Evolutionary conservation across 345 rosid genomes (phyloP).

Genomic region (Adansonia digitata): DNA sequence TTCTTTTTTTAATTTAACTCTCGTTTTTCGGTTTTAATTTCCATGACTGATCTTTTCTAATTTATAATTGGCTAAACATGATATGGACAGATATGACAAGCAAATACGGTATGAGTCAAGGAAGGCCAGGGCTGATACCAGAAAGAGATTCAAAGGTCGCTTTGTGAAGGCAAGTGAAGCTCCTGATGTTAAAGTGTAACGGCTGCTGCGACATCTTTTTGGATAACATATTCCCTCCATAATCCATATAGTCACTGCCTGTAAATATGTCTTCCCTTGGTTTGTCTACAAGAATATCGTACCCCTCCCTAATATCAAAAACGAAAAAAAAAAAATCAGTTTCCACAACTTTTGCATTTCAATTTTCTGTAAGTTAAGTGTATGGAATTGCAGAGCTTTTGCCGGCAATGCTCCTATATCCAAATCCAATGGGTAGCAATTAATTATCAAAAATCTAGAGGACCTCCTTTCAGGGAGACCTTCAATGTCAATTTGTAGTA

Average conservation of each 20-base stretch:
- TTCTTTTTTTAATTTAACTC: too few species aligned
- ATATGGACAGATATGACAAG: constrained; percentile 63
- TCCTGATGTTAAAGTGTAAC: constrained; percentile 16
- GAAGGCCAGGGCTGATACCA: constrained; percentile 90
- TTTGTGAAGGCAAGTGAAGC: constrained; percentile 75
- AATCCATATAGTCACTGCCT: neutral
- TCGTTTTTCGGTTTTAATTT: neutral
- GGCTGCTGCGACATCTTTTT: neutral
- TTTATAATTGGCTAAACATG: neutral
- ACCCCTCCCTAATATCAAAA: neutral
- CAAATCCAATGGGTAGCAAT: neutral
- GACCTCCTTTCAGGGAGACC: neutral
- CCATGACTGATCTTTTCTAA: neutral
- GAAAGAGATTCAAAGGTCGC: constrained; percentile 86
- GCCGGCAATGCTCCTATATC: neutral
- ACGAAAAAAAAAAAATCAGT: neutral
- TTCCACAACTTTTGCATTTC: neutral
- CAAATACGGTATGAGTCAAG: constrained; percentile 90
- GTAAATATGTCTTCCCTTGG: neutral
- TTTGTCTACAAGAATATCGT: neutral
- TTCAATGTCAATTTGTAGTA: neutral
- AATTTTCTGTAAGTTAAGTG: neutral
- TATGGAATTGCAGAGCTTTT: neutral
- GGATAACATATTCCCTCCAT: neutral
- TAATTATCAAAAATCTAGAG: neutral